These are phyloP conservation scores for Pyrenophora graminea DNA, from an alignment of 2,329 filamentous ascomycete genomes.

Conservation along the genomic window DNA sequence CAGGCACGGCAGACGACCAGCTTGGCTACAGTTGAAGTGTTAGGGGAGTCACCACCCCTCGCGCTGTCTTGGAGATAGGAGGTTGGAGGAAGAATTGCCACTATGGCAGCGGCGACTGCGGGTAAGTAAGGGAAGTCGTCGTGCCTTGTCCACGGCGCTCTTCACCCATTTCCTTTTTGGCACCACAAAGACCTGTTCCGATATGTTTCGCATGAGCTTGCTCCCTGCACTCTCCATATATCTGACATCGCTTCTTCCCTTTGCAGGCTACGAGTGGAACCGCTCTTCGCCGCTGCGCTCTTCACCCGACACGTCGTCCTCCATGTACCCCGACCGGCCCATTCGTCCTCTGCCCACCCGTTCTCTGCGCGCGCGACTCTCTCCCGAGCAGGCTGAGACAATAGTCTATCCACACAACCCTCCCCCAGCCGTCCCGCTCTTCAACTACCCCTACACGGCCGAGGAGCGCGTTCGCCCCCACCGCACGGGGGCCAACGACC, in stretches of 20 bases:
- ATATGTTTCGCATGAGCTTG: slow-evolving; percentile 24
- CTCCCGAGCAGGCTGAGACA: slow-evolving; percentile 78
- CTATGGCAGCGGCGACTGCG: slow-evolving; percentile 49
- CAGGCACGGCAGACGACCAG: slow-evolving; percentile 18
- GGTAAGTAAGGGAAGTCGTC: slow-evolving; percentile 40
- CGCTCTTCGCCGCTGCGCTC: slow-evolving; percentile 47
- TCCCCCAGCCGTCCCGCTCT: slow-evolving; percentile 72
- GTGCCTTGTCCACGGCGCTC: slow-evolving; percentile 27
- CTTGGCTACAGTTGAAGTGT: slow-evolving; percentile 13
- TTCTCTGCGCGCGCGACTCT: slow-evolving; percentile 82
- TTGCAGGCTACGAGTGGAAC: slow-evolving; percentile 49
- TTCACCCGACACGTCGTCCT: slow-evolving; percentile 72
- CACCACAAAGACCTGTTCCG: slow-evolving; percentile 15
- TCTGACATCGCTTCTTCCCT: slow-evolving; percentile 42
- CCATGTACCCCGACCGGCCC: slow-evolving; percentile 83
- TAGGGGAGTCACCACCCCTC: slow-evolving; percentile 14
- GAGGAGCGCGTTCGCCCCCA: slow-evolving; percentile 35
- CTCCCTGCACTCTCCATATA: slow-evolving; percentile 33
- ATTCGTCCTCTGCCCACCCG: slow-evolving; percentile 92
- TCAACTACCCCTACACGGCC: slow-evolving; percentile 66
- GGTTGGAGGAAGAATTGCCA: slow-evolving; percentile 31
- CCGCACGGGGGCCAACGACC: slow-evolving; percentile 58
- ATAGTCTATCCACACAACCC: slow-evolving; percentile 81
- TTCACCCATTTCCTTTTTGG: slow-evolving; percentile 27
- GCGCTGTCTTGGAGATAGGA: slow-evolving; percentile 23